Evolutionary conservation across 345 rosid species (phyloP), one percentile per base, ranked within the genome.

Genomic region (Cardamine resedifolia): DNA sequence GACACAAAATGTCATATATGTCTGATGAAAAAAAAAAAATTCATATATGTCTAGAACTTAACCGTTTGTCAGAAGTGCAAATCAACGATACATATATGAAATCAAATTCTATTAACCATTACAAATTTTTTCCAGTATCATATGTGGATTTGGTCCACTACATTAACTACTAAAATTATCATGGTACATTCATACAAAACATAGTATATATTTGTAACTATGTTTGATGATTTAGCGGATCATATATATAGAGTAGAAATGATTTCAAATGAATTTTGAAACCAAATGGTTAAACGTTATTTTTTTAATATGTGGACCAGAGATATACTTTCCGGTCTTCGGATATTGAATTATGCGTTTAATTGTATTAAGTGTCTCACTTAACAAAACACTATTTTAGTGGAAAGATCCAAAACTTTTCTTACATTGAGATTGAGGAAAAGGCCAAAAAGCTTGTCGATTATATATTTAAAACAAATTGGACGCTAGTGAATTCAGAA

Each of bases 341-440:
- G 5, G 18, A 15, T 41, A 5, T 44, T 44, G 20, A 50, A 39
- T 53, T 41, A 21, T 2, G 57, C 62, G 31, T 49, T 38, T 16
- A 68, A 39, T 30, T 27, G 1, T 60, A 21, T 55, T 24, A 30
- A 51, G 47, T 41, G 66, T 21, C 33, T 67, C 11, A 27, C 62
- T 58, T 50, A 67, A 51, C 24, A 67, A 62, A 62, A 53, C 58
- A 75, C 43, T 68, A 43, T 24, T 31, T 62, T 45, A 53, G 65
- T 33, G 64, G 33, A 75, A 75, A 75, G 79, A 70, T 70, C 59
- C 71, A 76, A 76, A 76, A 70, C 75, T 64, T 64, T 60, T 70
- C 43, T 70, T 56, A 64, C 75, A 63, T 76, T 47, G 79, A 76
- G 66, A 76, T 70, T 70, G 66, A 70, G 31, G 79, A 70, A 76